These are phyloP conservation scores for Ophiognomonia clavigignenti-juglandacearum DNA, from an alignment of 2,329 filamentous ascomycete genomes.

Conservation along the genomic window DNA sequence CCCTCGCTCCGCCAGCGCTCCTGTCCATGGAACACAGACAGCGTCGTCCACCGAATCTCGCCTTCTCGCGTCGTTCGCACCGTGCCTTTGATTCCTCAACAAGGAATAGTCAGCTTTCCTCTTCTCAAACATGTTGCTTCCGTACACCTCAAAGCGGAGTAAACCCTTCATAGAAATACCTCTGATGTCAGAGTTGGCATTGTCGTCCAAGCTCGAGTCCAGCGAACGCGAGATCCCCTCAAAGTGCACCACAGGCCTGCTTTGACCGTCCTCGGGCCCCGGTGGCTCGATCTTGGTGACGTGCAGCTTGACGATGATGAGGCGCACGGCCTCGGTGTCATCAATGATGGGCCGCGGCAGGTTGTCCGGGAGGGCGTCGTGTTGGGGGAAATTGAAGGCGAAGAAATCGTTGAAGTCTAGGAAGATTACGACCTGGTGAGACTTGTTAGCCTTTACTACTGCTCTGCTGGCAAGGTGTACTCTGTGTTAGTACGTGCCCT, in stretches of 20 bases:
- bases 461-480: not conserved
- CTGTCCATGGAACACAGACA: slow-evolving; percentile 58
- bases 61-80: slow-evolving; percentile 64
- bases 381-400: slow-evolving; percentile 61
- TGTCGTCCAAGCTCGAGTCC: slow-evolving; percentile 62
- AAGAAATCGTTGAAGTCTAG: slow-evolving; percentile 69
- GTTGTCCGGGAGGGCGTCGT: slow-evolving; percentile 33
- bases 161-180: slow-evolving; percentile 37
- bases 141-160: too few relatives aligned
- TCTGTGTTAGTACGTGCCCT: slow-evolving; percentile 44
- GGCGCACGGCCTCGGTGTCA: slow-evolving; percentile 61
- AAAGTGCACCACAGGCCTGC: slow-evolving; percentile 64
- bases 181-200: slow-evolving; percentile 61
- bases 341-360: slow-evolving; percentile 49
- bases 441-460: not conserved
- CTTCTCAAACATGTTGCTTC: not conserved
- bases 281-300: slow-evolving; percentile 58
- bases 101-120: slow-evolving; percentile 10
- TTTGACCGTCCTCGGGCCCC: slow-evolving; percentile 51
- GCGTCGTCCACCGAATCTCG: slow-evolving; percentile 70
- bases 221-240: slow-evolving; percentile 56
- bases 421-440: slow-evolving; percentile 38
- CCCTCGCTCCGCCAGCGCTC: slow-evolving; percentile 74
- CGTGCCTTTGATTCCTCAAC: slow-evolving; percentile 39
- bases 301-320: slow-evolving; percentile 63